Evolutionary conservation across 2,329 filamentous ascomycete genomes (phyloP).

Genomic region (Aspergillus niger): DNA sequence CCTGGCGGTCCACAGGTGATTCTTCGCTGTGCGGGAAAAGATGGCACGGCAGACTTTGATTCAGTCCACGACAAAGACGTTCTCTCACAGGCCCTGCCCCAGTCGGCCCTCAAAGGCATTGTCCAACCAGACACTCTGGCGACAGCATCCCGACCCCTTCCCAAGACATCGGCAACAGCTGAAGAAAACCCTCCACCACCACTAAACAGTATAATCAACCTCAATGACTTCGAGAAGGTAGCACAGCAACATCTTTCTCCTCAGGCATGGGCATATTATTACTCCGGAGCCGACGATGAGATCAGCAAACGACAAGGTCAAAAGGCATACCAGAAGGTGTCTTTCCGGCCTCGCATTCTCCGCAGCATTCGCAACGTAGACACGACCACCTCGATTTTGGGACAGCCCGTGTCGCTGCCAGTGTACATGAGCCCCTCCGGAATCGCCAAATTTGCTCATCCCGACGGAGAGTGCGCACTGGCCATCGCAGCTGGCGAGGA

Average conservation of each 20-base stretch:
- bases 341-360: constrained; percentile 51
- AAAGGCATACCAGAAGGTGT: constrained; percentile 48
- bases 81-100: constrained; percentile 31
- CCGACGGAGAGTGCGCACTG: constrained; percentile 47
- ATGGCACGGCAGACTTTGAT: constrained; percentile 40
- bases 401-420: constrained; percentile 37
- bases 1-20: constrained; percentile 39
- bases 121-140: constrained; percentile 23
- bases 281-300: constrained; percentile 54
- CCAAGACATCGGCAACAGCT: neutral
- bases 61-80: constrained; percentile 36
- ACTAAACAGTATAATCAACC: constrained; percentile 37
- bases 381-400: constrained; percentile 38
- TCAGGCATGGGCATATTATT: constrained; percentile 47
- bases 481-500: constrained; percentile 43
- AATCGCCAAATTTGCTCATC: constrained; percentile 48
- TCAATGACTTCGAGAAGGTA: constrained; percentile 42
- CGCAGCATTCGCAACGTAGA: constrained; percentile 42
- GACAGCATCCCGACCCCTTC: neutral
- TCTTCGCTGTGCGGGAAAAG: constrained; percentile 36
- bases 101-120: constrained; percentile 26
- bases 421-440: constrained; percentile 47
- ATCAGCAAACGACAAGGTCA: constrained; percentile 49
- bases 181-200: constrained; percentile 23
- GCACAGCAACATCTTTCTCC: constrained; percentile 32